A percentile compares a stretch with the other conserved stretches of the same genome.
Evolutionary conservation across 2,329 filamentous ascomycete species (phyloP).

Genomic region (Passalora sequoiae): DNA sequence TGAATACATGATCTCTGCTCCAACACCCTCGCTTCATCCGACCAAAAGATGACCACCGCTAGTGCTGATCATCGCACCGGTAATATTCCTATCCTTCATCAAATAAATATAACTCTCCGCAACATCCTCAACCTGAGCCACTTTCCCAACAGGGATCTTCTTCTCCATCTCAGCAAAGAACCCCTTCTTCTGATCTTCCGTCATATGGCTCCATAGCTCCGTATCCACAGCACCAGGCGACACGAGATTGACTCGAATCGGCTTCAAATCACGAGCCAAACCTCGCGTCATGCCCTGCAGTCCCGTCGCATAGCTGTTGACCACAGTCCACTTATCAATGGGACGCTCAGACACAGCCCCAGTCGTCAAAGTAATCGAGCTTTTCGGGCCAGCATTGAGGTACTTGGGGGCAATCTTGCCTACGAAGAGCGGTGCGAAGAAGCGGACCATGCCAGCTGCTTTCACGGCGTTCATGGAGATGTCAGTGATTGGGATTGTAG

Average conservation of each 20-base stretch:
- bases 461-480: constrained; percentile 39
- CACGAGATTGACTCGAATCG: constrained; percentile 60
- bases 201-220: constrained; percentile 37
- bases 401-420: constrained; percentile 48
- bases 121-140: constrained; percentile 40
- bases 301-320: constrained; percentile 48
- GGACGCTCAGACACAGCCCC: constrained; percentile 51
- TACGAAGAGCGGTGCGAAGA: constrained; percentile 48
- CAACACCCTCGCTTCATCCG: too few species aligned
- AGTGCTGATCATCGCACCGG: constrained; percentile 42
- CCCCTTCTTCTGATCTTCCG: constrained; percentile 25
- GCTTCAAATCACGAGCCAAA: constrained; percentile 59
- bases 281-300: constrained; percentile 50
- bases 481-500: constrained; percentile 38
- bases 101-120: constrained; percentile 47
- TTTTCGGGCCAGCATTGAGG: constrained; percentile 39
- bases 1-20: not conserved
- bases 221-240: constrained; percentile 50
- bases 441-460: constrained; percentile 46
- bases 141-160: constrained; percentile 33
- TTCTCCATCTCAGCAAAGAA: constrained; percentile 25
- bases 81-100: constrained; percentile 45
- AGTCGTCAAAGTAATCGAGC: constrained; percentile 54
- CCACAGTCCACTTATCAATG: constrained; percentile 47
- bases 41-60: constrained; percentile 27